These are phyloP conservation scores for Russula ochroleuca DNA, from an alignment of 768 basidiomycete species.

Conservation along the genomic window DNA sequence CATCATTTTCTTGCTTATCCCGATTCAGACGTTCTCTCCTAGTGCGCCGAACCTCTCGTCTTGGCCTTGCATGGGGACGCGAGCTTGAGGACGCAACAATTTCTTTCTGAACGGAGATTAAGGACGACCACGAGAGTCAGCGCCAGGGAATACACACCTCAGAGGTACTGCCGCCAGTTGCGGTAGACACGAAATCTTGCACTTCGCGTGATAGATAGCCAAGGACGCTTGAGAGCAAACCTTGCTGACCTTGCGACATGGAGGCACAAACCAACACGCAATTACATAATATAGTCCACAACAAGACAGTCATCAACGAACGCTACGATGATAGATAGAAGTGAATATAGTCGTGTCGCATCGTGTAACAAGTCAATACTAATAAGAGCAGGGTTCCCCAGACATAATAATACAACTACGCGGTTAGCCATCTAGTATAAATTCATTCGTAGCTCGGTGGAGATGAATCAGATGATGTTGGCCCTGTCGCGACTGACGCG, in stretches of 20 bases:
- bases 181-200: slow-evolving; percentile 63
- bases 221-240: slow-evolving; percentile 60
- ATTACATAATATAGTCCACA: slow-evolving; percentile 24
- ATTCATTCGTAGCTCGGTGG: slow-evolving; percentile 23
- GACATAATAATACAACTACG: slow-evolving; percentile 21
- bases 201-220: slow-evolving; percentile 67
- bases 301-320: background rate
- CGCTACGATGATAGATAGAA: background rate
- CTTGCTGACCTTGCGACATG: slow-evolving; percentile 28
- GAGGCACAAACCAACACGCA: slow-evolving; percentile 3
- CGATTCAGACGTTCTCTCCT: slow-evolving; percentile 6
- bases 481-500: slow-evolving; percentile 35
- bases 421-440: background rate
- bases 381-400: background rate
- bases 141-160: slow-evolving; percentile 20
- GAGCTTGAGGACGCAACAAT: slow-evolving; percentile 9
- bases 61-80: background rate
- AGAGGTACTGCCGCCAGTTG: slow-evolving; percentile 43
- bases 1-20: background rate
- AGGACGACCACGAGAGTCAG: background rate
- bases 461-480: too few species aligned
- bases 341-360: slow-evolving; percentile 11
- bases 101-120: background rate
- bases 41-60: background rate
- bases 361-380: slow-evolving; percentile 8